Evolutionary conservation across 768 basidiomycete genomes (phyloP).

Genomic region (Russula lepida): DNA sequence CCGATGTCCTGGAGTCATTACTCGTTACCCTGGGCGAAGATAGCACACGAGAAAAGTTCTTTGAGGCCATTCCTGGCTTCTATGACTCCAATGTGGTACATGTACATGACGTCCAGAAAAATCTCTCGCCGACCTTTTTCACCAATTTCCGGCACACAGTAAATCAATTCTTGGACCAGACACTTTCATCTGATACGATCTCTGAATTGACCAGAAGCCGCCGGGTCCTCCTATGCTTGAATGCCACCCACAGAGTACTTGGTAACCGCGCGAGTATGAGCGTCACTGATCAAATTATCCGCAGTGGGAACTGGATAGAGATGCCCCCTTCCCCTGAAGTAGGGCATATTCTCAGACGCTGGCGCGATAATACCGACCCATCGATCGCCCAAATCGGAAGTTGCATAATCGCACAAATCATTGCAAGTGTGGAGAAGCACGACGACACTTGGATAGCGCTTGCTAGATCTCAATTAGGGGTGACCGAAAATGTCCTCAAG

Average conservation of each 20-base stretch:
- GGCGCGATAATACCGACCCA: background rate
- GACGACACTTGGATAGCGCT: background rate
- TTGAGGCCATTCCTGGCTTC: background rate
- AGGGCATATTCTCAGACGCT: background rate
- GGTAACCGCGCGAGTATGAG: background rate
- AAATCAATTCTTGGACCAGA: background rate
- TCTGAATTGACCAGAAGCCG: background rate
- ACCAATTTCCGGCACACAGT: background rate
- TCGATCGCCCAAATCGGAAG: background rate
- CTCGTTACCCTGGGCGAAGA: background rate
- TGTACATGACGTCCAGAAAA: too few species aligned
- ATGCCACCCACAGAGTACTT: background rate
- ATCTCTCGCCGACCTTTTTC: background rate
- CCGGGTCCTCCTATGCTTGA: background rate
- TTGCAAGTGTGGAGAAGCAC: background rate
- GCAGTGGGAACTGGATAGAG: background rate
- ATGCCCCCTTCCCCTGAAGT: background rate
- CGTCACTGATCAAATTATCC: background rate
- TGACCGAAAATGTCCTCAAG: background rate
- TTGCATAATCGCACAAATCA: background rate
- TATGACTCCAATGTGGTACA: background rate
- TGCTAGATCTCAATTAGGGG: background rate
- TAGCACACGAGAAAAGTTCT: background rate
- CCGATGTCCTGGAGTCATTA: background rate
- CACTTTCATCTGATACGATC: background rate